Base-by-base conservation (phyloP, 176 grass and related monocot genomes). In the Aegilops speltoides region DNA sequence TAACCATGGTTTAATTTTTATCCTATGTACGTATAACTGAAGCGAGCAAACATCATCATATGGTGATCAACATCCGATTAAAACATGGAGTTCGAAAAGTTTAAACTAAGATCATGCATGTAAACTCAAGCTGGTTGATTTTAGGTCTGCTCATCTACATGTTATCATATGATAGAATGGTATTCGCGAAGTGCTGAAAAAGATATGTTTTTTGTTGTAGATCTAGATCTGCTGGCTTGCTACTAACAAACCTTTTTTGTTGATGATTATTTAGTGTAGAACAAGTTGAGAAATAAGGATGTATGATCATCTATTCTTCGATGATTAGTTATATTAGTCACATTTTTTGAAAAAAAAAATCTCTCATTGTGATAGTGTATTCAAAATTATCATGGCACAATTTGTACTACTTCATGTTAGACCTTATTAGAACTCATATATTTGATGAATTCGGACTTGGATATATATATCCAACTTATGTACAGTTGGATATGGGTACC, bases 151-250 rank as follows among this genome's bases (percentile, higher is more conserved):
- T 24, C 22, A 22, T 25, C 72, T 28, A 26, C 3, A 28, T 46
- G 40, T 52, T 56, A 56, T 20, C 15, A 20, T 75, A 46, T 76
- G 14, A 50, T 76, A 4, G 24, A 76, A 52, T 76, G 12, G 24
- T 52, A 48, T 48, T 48, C 40, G 14, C 7, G 4, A 74, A 46
- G 15, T 74, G n/a, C 38, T 3, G 3, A 10, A 16, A 29, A 46
- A 31, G 0, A 4, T 28, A 10, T 52, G 50, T 45, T 29, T 75
- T 52, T 52, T 16, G 48, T 76, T 52, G 26, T 76, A 76, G 73
- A 76, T 76, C 73, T 76, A 52, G 43, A 76, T 76, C 73, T 29
- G 43, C 24, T 31, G 29, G 24, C 73, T 52, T 76, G 73, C 24
- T 46, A 6, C 45, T 73, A 6, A 6, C 37, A 46, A 73, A 46